A percentile compares a stretch with the other conserved stretches of the same genome.
These are phyloP conservation scores for Fusarium avenaceum DNA, from an alignment of 2,329 filamentous ascomycete genomes.

Conservation along the genomic window DNA sequence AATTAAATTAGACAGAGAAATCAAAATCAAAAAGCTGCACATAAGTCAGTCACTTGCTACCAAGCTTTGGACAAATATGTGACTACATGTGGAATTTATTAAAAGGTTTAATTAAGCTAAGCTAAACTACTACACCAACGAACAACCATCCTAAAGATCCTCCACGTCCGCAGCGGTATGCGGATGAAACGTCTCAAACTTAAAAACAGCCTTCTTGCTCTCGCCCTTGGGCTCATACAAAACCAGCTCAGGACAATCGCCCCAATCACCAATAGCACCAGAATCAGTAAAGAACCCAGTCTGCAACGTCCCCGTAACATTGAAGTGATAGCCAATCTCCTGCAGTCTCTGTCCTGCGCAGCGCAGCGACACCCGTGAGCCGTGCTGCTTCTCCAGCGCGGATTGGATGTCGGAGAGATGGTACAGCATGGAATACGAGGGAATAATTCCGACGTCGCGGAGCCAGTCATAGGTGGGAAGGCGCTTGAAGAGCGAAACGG, in stretches of 20 bases:
- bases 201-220: constrained; percentile 26
- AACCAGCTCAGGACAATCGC: constrained; percentile 13
- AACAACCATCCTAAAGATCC: constrained; percentile 5
- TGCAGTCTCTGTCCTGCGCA: constrained; percentile 15
- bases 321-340: constrained; percentile 27
- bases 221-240: constrained; percentile 33
- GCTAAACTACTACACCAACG: background rate
- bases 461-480: constrained; percentile 27
- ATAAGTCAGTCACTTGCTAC: too few relatives aligned
- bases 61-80: background rate
- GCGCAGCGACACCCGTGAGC: constrained; percentile 20
- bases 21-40: too few relatives aligned
- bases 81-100: constrained; percentile 9
- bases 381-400: constrained; percentile 14
- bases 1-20: too few relatives aligned
- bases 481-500: constrained; percentile 19
- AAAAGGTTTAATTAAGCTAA: constrained; percentile 6
- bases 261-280: background rate
- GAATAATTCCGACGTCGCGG: constrained; percentile 14
- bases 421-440: constrained; percentile 28
- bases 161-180: constrained; percentile 29
- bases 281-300: constrained; percentile 15
- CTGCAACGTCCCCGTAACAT: constrained; percentile 24
- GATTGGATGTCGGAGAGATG: constrained; percentile 20
- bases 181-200: constrained; percentile 32